Conservation (phyloP, 768 basidiomycete genomes). For the Boletus insuetus region DNA sequence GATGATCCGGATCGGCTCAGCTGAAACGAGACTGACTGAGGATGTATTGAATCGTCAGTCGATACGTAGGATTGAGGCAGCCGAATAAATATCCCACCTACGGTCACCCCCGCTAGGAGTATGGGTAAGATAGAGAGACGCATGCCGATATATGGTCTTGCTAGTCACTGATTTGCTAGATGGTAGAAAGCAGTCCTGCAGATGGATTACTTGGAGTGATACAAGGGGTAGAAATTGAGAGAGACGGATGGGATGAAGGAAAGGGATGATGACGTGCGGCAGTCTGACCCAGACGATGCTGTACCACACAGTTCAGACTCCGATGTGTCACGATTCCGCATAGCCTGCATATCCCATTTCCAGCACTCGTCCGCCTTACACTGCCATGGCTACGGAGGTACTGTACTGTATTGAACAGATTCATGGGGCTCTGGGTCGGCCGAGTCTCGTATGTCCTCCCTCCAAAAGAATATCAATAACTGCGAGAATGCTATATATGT, state of each 20-base stretch:
- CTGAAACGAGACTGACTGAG: conserved; percentile 38
- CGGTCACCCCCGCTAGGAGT: conserved; percentile 36
- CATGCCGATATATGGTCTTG: conserved; percentile 25
- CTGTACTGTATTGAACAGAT: no score
- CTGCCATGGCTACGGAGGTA: conserved; percentile 1
- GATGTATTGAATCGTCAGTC: neutral
- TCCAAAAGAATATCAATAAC: no score
- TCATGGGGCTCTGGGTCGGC: no score
- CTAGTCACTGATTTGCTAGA: neutral
- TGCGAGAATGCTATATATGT: neutral
- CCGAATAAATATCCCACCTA: conserved; percentile 23
- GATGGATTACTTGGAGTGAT: neutral
- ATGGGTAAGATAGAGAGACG: conserved; percentile 37
- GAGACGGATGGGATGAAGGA: neutral
- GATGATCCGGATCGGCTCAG: conserved; percentile 51
- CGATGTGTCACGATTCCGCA: conserved; percentile 6
- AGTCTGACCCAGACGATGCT: neutral
- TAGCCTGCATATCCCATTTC: neutral
- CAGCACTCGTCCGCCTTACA: neutral
- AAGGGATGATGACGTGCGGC: neutral
- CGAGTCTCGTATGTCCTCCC: no score
- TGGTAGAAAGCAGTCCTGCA: neutral
- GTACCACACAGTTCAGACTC: conserved; percentile 21
- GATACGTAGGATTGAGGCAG: neutral
- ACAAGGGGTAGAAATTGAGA: neutral